Conservation (phyloP, 2,329 filamentous ascomycete genomes). For the Dactylellina haptotyla region DNA sequence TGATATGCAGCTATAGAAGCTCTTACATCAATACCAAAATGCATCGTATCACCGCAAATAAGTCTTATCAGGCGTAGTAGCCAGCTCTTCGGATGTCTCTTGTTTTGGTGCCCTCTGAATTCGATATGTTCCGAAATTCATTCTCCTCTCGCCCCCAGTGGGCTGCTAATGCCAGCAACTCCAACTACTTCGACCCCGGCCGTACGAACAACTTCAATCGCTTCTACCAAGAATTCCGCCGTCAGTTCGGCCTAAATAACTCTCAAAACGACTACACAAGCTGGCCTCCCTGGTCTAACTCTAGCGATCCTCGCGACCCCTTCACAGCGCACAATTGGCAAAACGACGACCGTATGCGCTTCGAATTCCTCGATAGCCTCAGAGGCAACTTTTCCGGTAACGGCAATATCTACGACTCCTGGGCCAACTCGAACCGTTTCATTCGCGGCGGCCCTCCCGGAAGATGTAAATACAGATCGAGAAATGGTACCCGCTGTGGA, state of each 20-base stretch:
- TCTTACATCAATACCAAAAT: not conserved
- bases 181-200: not conserved
- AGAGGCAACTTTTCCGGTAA: constrained; percentile 1
- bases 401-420: constrained; percentile 13
- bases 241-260: constrained; percentile 1
- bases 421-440: not conserved
- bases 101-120: no score
- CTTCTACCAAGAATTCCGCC: constrained; percentile 21
- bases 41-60: not conserved
- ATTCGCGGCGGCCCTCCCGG: not conserved
- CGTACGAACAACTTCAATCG: constrained; percentile 9
- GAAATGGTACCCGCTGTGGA: constrained; percentile 6
- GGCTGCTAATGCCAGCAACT: no score
- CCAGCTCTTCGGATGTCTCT: no score
- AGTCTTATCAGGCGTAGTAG: not conserved
- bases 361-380: constrained; percentile 25
- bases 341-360: constrained; percentile 21
- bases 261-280: not conserved
- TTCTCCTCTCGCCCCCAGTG: not conserved
- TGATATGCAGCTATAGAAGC: no score
- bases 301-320: not conserved
- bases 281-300: not conserved
- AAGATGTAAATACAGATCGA: constrained; percentile 22
- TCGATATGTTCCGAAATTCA: constrained; percentile 6
- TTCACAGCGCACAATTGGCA: not conserved